These are phyloP conservation scores for Nigrospora oryzae DNA, from an alignment of 2,329 filamentous ascomycete genomes.

Conservation along the genomic window DNA sequence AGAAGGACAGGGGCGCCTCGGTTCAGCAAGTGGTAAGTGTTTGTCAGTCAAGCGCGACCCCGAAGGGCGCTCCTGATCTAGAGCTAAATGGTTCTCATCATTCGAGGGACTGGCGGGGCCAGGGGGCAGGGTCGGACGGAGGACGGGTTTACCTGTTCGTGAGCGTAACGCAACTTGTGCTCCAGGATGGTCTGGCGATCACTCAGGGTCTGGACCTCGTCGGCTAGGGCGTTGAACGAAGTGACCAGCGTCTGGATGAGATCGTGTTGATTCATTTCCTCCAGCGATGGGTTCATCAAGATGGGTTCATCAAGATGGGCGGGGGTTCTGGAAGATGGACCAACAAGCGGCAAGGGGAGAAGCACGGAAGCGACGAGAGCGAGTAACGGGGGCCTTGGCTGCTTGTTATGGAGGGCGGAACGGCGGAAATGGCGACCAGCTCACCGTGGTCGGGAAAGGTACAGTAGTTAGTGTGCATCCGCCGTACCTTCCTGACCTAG, in stretches of 20 bases:
- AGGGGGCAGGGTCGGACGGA: slow-evolving; percentile 1
- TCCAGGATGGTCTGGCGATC: slow-evolving; percentile 58
- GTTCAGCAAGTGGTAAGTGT: slow-evolving; percentile 20
- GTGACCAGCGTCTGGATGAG: slow-evolving; percentile 51
- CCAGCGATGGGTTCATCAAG: not conserved
- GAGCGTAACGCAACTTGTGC: slow-evolving; percentile 58
- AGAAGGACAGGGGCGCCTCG: not conserved
- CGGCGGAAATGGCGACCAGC: too few relatives aligned
- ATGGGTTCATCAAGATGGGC: too few relatives aligned
- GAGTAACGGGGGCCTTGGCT: too few relatives aligned
- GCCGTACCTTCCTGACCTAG: too few relatives aligned
- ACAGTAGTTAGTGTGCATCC: too few relatives aligned
- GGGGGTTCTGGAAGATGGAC: too few relatives aligned
- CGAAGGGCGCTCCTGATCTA: slow-evolving; percentile 66
- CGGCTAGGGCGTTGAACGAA: slow-evolving; percentile 56
- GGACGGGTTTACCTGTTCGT: slow-evolving; percentile 49
- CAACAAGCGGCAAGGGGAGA: too few relatives aligned
- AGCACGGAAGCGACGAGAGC: too few relatives aligned
- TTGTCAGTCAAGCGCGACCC: slow-evolving; percentile 54
- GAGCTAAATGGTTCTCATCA: slow-evolving; percentile 59
- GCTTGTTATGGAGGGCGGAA: too few relatives aligned
- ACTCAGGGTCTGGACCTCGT: slow-evolving; percentile 55
- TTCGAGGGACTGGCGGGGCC: slow-evolving; percentile 10
- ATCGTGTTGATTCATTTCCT: slow-evolving; percentile 31
- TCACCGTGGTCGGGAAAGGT: too few relatives aligned